Percentiles rank a stretch among this genome's conserved stretches.
phyloP scores from a whole-genome alignment of 371 early-diverging fungal genomes.

The Mucor saturninus region DNA sequence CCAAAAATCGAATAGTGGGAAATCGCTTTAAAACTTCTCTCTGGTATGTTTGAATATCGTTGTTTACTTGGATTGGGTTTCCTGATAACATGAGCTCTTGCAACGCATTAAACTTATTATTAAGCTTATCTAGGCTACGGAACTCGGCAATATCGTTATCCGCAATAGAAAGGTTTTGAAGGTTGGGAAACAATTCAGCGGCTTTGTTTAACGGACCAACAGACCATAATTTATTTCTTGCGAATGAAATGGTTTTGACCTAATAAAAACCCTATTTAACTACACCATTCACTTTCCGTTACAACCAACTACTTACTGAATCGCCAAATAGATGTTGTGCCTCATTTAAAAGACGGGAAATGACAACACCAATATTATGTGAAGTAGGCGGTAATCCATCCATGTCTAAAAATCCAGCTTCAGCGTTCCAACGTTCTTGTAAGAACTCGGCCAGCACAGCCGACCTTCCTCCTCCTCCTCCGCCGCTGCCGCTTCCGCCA shows the following conservation, averaged over 20 bases:
- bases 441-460: slow-evolving; percentile 42
- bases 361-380: slow-evolving; percentile 44
- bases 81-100: slow-evolving; percentile 58
- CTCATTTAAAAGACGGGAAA: slow-evolving; percentile 49
- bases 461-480: slow-evolving; percentile 16
- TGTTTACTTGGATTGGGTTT: slow-evolving; percentile 56
- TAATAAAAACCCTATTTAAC: slow-evolving; percentile 15
- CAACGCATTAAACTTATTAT: slow-evolving; percentile 42
- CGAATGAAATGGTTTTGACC: slow-evolving; percentile 63
- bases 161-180: slow-evolving; percentile 61
- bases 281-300: no score
- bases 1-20: slow-evolving; percentile 24
- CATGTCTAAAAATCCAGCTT: slow-evolving; percentile 53
- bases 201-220: slow-evolving; percentile 48
- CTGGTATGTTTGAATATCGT: slow-evolving; percentile 20
- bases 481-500: not conserved
- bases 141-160: slow-evolving; percentile 59
- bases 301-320: slow-evolving; percentile 19
- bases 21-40: slow-evolving; percentile 26
- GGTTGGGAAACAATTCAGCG: slow-evolving; percentile 51
- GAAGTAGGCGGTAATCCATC: slow-evolving; percentile 48
- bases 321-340: slow-evolving; percentile 58
- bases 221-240: slow-evolving; percentile 52
- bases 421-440: slow-evolving; percentile 53
- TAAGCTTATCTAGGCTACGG: slow-evolving; percentile 52